Percentiles rank a stretch among this genome's conserved stretches.
phyloP scores from a whole-genome alignment of 2,329 filamentous ascomycete species.

The Beauveria varroae region DNA sequence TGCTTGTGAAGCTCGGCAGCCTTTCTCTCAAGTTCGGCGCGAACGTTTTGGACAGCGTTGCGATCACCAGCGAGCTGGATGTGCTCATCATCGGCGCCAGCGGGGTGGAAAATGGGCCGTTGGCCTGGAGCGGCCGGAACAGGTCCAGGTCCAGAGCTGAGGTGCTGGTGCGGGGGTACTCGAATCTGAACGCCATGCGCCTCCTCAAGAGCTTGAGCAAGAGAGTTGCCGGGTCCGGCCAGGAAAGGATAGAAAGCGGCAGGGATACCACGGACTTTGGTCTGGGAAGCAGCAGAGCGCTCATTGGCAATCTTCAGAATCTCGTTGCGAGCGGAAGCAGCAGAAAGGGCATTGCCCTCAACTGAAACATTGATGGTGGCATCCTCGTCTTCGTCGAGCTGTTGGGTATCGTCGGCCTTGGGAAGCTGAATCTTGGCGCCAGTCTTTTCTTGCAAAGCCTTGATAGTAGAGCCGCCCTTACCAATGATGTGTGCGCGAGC shows the following conservation, averaged over 20 bases:
- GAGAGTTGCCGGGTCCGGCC: constrained; percentile 66
- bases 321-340: constrained; percentile 72
- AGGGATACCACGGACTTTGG: constrained; percentile 76
- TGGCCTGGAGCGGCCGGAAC: constrained; percentile 54
- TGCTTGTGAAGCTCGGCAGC: constrained; percentile 69
- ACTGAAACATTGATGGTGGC: constrained; percentile 77
- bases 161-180: constrained; percentile 75
- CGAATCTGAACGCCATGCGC: constrained; percentile 71
- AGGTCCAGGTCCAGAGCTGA: constrained; percentile 62
- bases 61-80: constrained; percentile 87
- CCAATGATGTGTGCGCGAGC: constrained; percentile 88
- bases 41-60: constrained; percentile 68
- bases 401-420: constrained; percentile 59
- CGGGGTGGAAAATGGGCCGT: constrained; percentile 61
- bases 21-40: constrained; percentile 71
- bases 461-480: constrained; percentile 81
- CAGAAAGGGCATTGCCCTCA: constrained; percentile 85
- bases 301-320: constrained; percentile 86
- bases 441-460: constrained; percentile 80
- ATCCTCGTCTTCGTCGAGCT: constrained; percentile 59
- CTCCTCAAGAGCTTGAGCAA: constrained; percentile 64
- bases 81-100: constrained; percentile 59
- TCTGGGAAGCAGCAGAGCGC: constrained; percentile 71
- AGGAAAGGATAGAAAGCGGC: constrained; percentile 95
- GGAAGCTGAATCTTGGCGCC: constrained; percentile 88